Evolutionary conservation across 176 grass and related monocot genomes (phyloP).

Genomic region (Oryza punctata): DNA sequence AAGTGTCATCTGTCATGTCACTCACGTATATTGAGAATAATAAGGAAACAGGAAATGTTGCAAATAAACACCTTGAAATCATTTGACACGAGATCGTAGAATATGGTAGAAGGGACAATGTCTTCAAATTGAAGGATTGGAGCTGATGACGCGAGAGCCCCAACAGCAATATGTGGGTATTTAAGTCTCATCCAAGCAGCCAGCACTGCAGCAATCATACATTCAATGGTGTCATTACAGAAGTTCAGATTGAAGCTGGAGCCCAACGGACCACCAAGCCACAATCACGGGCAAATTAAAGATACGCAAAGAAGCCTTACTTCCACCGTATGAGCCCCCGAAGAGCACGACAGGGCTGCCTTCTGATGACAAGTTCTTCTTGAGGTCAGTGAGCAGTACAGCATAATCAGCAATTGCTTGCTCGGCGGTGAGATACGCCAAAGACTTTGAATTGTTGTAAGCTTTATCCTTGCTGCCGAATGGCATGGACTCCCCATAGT

Average conservation of each 20-base stretch:
- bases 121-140: slow-evolving; percentile 98
- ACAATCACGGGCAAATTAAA: background rate
- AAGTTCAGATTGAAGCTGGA: background rate
- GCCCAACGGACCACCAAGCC: background rate
- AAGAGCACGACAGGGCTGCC: slow-evolving; percentile 90
- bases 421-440: slow-evolving; percentile 80
- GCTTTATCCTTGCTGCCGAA: slow-evolving; percentile 80
- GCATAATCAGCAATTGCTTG: slow-evolving; percentile 92
- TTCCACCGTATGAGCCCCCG: slow-evolving; percentile 94
- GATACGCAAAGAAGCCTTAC: slow-evolving; percentile 58
- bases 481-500: slow-evolving; percentile 97
- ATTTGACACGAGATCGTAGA: slow-evolving; percentile 89
- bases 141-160: slow-evolving; percentile 82
- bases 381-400: slow-evolving; percentile 70
- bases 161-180: slow-evolving; percentile 84
- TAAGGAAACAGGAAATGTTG: background rate
- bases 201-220: slow-evolving; percentile 57
- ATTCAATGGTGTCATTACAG: slow-evolving; percentile 1
- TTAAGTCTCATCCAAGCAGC: slow-evolving; percentile 99
- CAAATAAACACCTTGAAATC: slow-evolving; percentile 74
- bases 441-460: slow-evolving; percentile 67
- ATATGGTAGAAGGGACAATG: slow-evolving; percentile 70
- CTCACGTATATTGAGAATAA: background rate
- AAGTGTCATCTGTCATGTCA: slow-evolving; percentile 15
- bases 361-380: slow-evolving; percentile 73